phyloP scores from a whole-genome alignment of 192 early-diverging fungal genomes.

The Backusella psychrophila region DNA sequence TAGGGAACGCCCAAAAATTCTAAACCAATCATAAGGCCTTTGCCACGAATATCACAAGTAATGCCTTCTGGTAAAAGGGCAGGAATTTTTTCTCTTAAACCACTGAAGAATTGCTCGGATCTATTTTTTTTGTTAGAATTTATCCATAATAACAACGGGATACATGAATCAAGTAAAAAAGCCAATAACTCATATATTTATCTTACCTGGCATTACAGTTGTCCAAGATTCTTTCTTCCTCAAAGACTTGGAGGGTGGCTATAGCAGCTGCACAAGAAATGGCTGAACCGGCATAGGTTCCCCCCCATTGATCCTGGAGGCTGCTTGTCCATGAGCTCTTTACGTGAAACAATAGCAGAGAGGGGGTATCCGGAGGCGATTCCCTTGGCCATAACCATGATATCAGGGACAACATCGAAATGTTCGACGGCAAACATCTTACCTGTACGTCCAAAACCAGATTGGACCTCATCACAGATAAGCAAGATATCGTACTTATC shows the following conservation, averaged over 20 bases:
- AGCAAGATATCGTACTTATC: slow-evolving; percentile 40
- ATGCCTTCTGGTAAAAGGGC: slow-evolving; percentile 27
- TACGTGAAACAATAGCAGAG: slow-evolving; percentile 37
- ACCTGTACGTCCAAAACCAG: slow-evolving; percentile 44
- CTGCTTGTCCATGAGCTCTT: slow-evolving; percentile 42
- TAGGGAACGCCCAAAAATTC: slow-evolving; percentile 37
- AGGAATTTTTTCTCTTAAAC: slow-evolving; percentile 27
- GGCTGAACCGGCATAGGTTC: slow-evolving; percentile 19
- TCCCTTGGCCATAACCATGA: slow-evolving; percentile 46
- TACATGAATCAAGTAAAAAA: not conserved
- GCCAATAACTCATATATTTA: not conserved
- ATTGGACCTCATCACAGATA: slow-evolving; percentile 44
- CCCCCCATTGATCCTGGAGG: slow-evolving; percentile 44
- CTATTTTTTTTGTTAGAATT: slow-evolving; percentile 10
- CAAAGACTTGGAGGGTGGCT: slow-evolving; percentile 43
- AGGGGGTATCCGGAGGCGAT: slow-evolving; percentile 45
- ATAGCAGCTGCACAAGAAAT: slow-evolving; percentile 34
- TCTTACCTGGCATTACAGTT: slow-evolving; percentile 36
- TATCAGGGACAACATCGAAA: slow-evolving; percentile 35
- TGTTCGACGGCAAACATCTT: slow-evolving; percentile 49
- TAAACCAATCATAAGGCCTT: slow-evolving; percentile 45
- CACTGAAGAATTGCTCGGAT: slow-evolving; percentile 39
- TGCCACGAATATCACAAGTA: slow-evolving; percentile 39
- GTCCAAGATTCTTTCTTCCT: slow-evolving; percentile 39
- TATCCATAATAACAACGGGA: not conserved